Conservation (phyloP, 768 basidiomycete genomes). For the Psilocybe cubensis region DNA sequence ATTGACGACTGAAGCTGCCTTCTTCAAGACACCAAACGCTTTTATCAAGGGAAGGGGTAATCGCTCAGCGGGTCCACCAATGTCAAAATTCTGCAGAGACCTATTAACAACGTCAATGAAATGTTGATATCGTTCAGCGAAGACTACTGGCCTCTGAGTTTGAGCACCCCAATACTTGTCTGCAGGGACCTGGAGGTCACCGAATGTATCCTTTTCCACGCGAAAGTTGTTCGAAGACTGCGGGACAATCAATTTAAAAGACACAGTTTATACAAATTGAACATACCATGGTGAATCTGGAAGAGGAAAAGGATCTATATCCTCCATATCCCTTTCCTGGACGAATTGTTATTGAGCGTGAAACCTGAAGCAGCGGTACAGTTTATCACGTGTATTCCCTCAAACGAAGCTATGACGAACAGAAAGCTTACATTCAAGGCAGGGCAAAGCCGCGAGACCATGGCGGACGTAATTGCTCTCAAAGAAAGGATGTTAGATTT, state of each 20-base stretch:
- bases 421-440: conserved; percentile 13
- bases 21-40: conserved; percentile 97
- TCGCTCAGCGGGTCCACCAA: conserved; percentile 92
- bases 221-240: conserved; percentile 64
- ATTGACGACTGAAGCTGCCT: conserved; percentile 93
- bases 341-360: conserved; percentile 22
- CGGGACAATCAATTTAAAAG: neutral
- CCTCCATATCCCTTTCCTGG: conserved; percentile 14
- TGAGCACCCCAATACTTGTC: conserved; percentile 97
- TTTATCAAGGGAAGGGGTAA: conserved; percentile 96
- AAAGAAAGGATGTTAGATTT: neutral
- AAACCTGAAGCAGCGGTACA: conserved; percentile 24
- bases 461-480: conserved; percentile 1
- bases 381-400: conserved; percentile 35
- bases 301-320: conserved; percentile 36
- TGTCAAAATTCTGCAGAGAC: conserved; percentile 97
- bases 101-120: conserved; percentile 37
- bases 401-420: conserved; percentile 3
- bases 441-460: conserved; percentile 22
- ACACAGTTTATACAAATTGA: neutral
- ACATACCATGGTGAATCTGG: conserved; percentile 33
- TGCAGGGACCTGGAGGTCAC: conserved; percentile 81
- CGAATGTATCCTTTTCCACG: conserved; percentile 92
- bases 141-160: conserved; percentile 74
- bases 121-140: neutral